Evolutionary conservation across 768 basidiomycete genomes (phyloP).

Genomic region (Filobasidium wieringae): DNA sequence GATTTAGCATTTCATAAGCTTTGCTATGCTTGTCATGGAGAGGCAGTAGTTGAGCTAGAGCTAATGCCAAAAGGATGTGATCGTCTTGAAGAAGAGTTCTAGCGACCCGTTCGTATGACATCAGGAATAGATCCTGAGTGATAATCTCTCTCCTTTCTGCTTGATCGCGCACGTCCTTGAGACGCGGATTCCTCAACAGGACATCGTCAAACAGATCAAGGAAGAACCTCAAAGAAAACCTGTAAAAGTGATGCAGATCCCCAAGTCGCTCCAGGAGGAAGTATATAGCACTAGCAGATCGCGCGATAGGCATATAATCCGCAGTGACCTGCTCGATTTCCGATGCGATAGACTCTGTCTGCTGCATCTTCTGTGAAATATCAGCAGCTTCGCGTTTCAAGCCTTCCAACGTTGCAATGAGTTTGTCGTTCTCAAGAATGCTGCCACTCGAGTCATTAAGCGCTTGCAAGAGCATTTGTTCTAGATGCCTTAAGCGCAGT

Average conservation of each 20-base stretch:
- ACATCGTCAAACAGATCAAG: slow-evolving; percentile 95
- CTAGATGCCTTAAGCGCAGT: slow-evolving; percentile 76
- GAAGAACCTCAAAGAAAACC: slow-evolving; percentile 96
- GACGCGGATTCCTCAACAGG: slow-evolving; percentile 79
- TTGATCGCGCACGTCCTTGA: slow-evolving; percentile 65
- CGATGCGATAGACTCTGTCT: slow-evolving; percentile 88
- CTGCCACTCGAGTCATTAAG: slow-evolving; percentile 94
- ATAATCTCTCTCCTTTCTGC: slow-evolving; percentile 63
- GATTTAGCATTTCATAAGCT: neutral
- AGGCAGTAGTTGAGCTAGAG: neutral
- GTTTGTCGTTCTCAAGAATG: slow-evolving; percentile 89
- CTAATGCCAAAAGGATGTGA: slow-evolving; percentile 39
- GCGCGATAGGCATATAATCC: slow-evolving; percentile 86
- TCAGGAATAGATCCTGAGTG: slow-evolving; percentile 74
- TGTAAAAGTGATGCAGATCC: slow-evolving; percentile 92
- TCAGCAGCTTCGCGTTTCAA: slow-evolving; percentile 93
- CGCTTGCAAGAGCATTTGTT: slow-evolving; percentile 83
- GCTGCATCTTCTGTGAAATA: slow-evolving; percentile 87
- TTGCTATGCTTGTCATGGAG: neutral
- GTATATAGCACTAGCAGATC: slow-evolving; percentile 91
- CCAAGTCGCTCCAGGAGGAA: slow-evolving; percentile 93
- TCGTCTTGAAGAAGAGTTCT: slow-evolving; percentile 81
- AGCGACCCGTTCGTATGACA: slow-evolving; percentile 77
- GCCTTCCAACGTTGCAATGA: slow-evolving; percentile 89
- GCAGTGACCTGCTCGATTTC: slow-evolving; percentile 93